phyloP scores from a whole-genome alignment of 2,329 filamentous ascomycete genomes.

The Colletotrichum camelliae region DNA sequence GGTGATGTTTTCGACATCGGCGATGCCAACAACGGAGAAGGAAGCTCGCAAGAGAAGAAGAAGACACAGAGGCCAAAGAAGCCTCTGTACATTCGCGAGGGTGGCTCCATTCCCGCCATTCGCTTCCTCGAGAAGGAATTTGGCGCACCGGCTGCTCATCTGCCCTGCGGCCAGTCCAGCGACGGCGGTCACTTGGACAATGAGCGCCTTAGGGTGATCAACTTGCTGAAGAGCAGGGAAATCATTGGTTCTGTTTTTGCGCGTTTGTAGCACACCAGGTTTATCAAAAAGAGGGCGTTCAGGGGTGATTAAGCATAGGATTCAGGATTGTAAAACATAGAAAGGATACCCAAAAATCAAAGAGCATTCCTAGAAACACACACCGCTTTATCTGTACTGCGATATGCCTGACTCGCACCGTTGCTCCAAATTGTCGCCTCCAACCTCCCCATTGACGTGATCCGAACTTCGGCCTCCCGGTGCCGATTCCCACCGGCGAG shows the following conservation, averaged over 20 bases:
- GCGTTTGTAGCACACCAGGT: constrained; percentile 52
- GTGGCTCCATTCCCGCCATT: constrained; percentile 93
- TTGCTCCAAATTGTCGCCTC: not conserved
- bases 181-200: constrained; percentile 95
- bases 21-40: constrained; percentile 13
- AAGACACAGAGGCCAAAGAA: constrained; percentile 50
- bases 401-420: not conserved
- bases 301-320: not conserved
- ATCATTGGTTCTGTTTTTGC: constrained; percentile 89
- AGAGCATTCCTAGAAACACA: not conserved
- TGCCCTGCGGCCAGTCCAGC: constrained; percentile 94
- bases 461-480: constrained; percentile 15
- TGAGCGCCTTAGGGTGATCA: constrained; percentile 86
- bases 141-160: constrained; percentile 84
- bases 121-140: constrained; percentile 96
- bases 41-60: not conserved
- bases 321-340: not conserved
- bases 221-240: constrained; percentile 88
- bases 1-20: constrained; percentile 54
- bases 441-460: constrained; percentile 7
- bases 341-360: constrained; percentile 17
- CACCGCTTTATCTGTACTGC: not conserved
- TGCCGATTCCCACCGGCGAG: constrained; percentile 8
- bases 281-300: not conserved
- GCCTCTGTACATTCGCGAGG: constrained; percentile 93